phyloP scores from a whole-genome alignment of 2,329 filamentous ascomycete species.

The Orbilia javanica region DNA sequence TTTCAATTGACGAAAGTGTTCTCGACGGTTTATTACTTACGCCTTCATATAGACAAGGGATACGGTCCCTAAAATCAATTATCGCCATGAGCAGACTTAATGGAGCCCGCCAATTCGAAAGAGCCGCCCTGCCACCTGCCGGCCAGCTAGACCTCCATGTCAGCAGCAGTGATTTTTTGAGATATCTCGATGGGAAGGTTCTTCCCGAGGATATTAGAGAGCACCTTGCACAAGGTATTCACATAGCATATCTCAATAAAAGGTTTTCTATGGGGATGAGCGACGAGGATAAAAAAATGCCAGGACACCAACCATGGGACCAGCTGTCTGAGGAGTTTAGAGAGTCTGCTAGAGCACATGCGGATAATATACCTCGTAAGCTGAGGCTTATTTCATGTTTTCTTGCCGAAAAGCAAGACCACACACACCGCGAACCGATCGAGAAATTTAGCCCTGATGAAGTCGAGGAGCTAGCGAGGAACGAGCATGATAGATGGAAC shows the following conservation, averaged over 20 bases:
- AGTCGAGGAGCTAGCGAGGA: slow-evolving; percentile 22
- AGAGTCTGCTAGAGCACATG: slow-evolving; percentile 44
- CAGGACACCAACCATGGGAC: slow-evolving; percentile 27
- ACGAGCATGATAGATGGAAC: slow-evolving; percentile 46
- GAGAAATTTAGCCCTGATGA: background rate
- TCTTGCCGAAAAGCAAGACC: slow-evolving; percentile 40
- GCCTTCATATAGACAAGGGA: slow-evolving; percentile 40
- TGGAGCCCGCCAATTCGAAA: slow-evolving; percentile 26
- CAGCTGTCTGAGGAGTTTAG: slow-evolving; percentile 40
- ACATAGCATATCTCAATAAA: slow-evolving; percentile 25
- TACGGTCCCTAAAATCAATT: slow-evolving; percentile 41
- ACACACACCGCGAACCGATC: slow-evolving; percentile 34
- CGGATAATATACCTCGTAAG: slow-evolving; percentile 43
- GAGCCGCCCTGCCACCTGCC: slow-evolving; percentile 35
- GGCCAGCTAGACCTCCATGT: slow-evolving; percentile 43
- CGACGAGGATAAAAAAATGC: slow-evolving; percentile 22
- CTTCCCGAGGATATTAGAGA: slow-evolving; percentile 41
- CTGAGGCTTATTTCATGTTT: slow-evolving; percentile 36
- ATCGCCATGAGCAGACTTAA: slow-evolving; percentile 50
- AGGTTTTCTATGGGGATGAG: slow-evolving; percentile 47
- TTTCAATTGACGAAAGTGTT: slow-evolving; percentile 44
- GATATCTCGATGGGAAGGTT: slow-evolving; percentile 37
- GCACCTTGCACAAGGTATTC: slow-evolving; percentile 33
- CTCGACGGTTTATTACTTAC: slow-evolving; percentile 38
- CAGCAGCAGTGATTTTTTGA: slow-evolving; percentile 8